Evolutionary conservation across 2,329 filamentous ascomycete genomes (phyloP).

Genomic region (Curvularia sp.): DNA sequence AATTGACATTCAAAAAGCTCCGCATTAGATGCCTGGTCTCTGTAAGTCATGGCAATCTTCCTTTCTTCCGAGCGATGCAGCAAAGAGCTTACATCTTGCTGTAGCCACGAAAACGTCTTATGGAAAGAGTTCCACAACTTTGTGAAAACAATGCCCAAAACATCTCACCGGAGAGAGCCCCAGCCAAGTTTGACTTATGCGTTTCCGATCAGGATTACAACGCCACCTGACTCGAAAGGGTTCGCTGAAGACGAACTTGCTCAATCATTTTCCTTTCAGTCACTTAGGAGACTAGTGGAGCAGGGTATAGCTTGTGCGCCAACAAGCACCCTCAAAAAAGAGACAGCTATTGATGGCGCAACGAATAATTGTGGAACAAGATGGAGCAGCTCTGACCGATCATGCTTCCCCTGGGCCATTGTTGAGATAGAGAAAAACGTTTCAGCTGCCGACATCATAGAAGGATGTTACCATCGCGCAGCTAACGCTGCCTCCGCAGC

Average conservation of each 20-base stretch:
- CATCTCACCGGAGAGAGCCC: conserved; percentile 11
- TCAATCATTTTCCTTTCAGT: conserved; percentile 2
- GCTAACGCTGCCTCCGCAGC: conserved; percentile 20
- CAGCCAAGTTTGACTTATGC: conserved; percentile 16
- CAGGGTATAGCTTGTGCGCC: conserved; percentile 7
- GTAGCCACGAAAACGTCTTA: conserved; percentile 5
- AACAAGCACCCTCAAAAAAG: conserved; percentile 12
- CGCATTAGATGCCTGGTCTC: conserved; percentile 8
- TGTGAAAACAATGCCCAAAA: not conserved
- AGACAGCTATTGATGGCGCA: not conserved
- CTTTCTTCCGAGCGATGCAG: not conserved
- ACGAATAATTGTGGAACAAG: not conserved
- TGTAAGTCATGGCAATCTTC: conserved; percentile 7
- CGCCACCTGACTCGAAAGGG: not conserved
- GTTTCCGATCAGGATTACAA: conserved; percentile 8
- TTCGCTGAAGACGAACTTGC: conserved; percentile 8
- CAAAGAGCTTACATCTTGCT: not conserved
- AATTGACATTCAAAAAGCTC: conserved; percentile 6
- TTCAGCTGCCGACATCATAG: not conserved
- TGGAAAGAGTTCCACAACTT: conserved; percentile 8
- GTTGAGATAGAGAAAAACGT: conserved; percentile 15
- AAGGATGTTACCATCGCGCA: conserved; percentile 20
- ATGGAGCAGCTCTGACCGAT: not conserved
- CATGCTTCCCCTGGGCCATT: conserved; percentile 22
- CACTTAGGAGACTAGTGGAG: not conserved